These are phyloP conservation scores for Cerrena zonata DNA, from an alignment of 1,284 basidiomycete genomes.

Conservation along the genomic window DNA sequence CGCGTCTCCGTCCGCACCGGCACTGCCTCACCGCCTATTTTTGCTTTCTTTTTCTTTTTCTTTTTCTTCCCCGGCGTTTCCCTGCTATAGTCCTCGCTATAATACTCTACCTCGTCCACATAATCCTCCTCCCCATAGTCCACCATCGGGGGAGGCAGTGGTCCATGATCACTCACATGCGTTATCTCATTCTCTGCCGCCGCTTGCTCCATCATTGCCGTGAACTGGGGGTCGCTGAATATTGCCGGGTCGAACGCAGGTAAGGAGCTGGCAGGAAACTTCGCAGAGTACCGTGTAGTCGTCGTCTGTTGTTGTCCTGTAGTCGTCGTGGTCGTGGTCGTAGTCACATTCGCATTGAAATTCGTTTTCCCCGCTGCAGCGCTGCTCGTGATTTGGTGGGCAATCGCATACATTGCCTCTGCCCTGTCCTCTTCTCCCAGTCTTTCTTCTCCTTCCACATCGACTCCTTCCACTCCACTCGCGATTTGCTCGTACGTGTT, in stretches of 20 bases:
- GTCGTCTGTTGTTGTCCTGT: conserved; percentile 21
- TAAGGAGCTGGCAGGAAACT: conserved; percentile 23
- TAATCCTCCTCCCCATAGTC: not conserved
- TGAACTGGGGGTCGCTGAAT: conserved; percentile 51
- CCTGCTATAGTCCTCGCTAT: conserved; percentile 9
- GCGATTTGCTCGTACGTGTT: conserved; percentile 28
- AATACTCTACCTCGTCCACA: not conserved
- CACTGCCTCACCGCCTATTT: conserved; percentile 24
- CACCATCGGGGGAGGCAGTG: conserved; percentile 31
- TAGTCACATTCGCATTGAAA: conserved; percentile 12
- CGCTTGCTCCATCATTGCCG: conserved; percentile 47
- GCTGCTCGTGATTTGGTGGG: conserved; percentile 65
- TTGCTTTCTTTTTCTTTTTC: conserved; percentile 30
- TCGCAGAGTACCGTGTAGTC: conserved; percentile 28
- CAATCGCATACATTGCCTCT: conserved; percentile 61
- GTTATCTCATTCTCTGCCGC: conserved; percentile 37
- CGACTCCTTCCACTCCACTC: conserved; percentile 28
- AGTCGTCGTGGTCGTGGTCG: conserved; percentile 10
- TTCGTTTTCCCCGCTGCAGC: conserved; percentile 45
- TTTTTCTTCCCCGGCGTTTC: conserved; percentile 35
- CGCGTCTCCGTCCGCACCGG: conserved; percentile 24
- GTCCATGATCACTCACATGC: conserved; percentile 25
- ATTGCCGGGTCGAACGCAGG: conserved; percentile 53
- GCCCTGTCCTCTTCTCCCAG: conserved; percentile 37
- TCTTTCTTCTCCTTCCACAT: too few species aligned